These are phyloP conservation scores for Apiosordaria backusii DNA, from an alignment of 495 filamentous ascomycete genomes.

Conservation along the genomic window DNA sequence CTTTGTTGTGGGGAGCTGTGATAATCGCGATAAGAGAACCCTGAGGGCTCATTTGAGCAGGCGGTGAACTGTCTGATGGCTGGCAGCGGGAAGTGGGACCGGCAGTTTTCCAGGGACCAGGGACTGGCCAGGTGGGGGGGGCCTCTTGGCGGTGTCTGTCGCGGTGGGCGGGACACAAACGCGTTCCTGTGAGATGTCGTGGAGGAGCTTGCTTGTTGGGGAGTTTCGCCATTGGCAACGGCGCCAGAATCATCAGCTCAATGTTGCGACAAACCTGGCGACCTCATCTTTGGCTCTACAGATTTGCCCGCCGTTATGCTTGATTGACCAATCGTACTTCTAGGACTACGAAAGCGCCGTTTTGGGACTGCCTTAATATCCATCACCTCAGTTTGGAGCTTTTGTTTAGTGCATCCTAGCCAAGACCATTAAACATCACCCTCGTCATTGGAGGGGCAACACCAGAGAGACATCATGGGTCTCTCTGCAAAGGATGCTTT, in stretches of 20 bases:
- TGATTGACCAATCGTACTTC: background rate
- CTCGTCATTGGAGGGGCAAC: background rate
- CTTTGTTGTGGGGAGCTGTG: slow-evolving; percentile 2
- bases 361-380: background rate
- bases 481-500: slow-evolving; percentile 47
- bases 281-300: background rate
- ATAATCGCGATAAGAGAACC: slow-evolving; percentile 8
- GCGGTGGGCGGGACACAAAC: background rate
- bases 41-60: slow-evolving; percentile 1
- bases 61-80: background rate
- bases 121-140: background rate
- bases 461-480: slow-evolving; percentile 19
- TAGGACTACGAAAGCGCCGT: background rate
- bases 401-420: background rate
- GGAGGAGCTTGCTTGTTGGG: too few species aligned
- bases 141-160: background rate
- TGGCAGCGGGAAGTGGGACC: background rate
- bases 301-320: background rate
- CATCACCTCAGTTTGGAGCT: background rate
- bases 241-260: background rate
- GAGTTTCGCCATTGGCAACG: background rate
- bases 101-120: background rate
- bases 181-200: background rate
- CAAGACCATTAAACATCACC: slow-evolving; percentile 6
- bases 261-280: too few species aligned